Evolutionary conservation across 2,329 filamentous ascomycete genomes (phyloP).

Genomic region (Peltaster fructicola): DNA sequence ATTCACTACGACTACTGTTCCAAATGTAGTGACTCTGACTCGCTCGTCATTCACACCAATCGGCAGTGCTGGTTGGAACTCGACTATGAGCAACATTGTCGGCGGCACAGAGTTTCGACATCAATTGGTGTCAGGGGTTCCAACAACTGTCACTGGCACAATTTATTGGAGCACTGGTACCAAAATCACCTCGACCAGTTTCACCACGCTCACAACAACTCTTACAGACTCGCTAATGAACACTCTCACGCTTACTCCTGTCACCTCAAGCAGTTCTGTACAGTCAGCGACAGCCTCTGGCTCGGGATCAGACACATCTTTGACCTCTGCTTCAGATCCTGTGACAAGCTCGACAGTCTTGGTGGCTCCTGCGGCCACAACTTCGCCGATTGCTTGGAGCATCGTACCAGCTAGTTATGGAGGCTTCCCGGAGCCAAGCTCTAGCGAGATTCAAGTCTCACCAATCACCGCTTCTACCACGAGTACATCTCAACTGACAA

Average conservation of each 20-base stretch:
- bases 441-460: too few species aligned
- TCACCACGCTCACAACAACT: slow-evolving; percentile 12
- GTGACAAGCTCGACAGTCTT: too few species aligned
- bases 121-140: too few species aligned
- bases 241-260: too few species aligned
- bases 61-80: slow-evolving; percentile 14
- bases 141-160: slow-evolving; percentile 10
- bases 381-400: too few species aligned
- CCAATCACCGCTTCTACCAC: background rate
- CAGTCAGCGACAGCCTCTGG: too few species aligned
- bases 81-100: slow-evolving; percentile 4
- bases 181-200: slow-evolving; percentile 13
- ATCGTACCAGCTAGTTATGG: too few species aligned
- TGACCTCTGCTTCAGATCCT: too few species aligned
- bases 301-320: too few species aligned
- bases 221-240: background rate
- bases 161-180: slow-evolving; percentile 11
- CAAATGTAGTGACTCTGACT: slow-evolving; percentile 4
- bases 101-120: slow-evolving; percentile 2
- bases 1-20: slow-evolving; percentile 11
- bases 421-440: too few species aligned
- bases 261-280: too few species aligned
- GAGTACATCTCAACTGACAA: background rate
- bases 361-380: too few species aligned
- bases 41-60: slow-evolving; percentile 11